Percentiles rank a stretch among this genome's conserved stretches.
Conservation (phyloP, 2,329 filamentous ascomycete species). For the Trichophyton mentagrophytes region DNA sequence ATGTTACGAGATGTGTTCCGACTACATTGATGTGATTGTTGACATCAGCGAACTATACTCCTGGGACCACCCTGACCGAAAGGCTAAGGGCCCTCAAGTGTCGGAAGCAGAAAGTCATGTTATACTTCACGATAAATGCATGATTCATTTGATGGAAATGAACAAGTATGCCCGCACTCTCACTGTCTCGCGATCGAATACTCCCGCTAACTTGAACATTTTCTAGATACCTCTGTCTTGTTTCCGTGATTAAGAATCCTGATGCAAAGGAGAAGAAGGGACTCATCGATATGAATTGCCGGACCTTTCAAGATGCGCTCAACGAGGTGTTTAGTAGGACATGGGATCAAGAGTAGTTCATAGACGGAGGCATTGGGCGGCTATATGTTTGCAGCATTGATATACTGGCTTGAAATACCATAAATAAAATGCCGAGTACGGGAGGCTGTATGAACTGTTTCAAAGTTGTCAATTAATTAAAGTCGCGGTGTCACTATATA, state of each 20-base stretch:
- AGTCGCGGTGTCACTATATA: no score
- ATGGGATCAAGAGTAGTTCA: slow-evolving; percentile 25
- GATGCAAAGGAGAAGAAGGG: slow-evolving; percentile 51
- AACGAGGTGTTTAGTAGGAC: slow-evolving; percentile 47
- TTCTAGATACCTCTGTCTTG: slow-evolving; percentile 48
- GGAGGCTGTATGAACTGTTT: no score
- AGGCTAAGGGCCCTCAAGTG: slow-evolving; percentile 32
- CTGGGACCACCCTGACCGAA: slow-evolving; percentile 43
- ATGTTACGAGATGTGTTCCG: slow-evolving; percentile 94
- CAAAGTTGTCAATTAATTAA: no score
- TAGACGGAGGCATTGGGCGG: not conserved
- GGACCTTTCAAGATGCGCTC: slow-evolving; percentile 50
- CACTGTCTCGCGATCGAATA: not conserved
- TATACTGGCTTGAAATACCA: not conserved
- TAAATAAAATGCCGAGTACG: no score
- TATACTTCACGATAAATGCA: slow-evolving; percentile 47
- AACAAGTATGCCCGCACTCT: slow-evolving; percentile 42
- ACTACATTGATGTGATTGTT: slow-evolving; percentile 97
- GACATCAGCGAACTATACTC: slow-evolving; percentile 95
- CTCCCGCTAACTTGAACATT: slow-evolving; percentile 12
- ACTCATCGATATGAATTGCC: slow-evolving; percentile 54
- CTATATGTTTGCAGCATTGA: not conserved
- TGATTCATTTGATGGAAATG: slow-evolving; percentile 54
- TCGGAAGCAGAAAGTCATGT: slow-evolving; percentile 51
- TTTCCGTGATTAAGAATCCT: slow-evolving; percentile 53